These are phyloP conservation scores for Pseudocercospora eumusae DNA, from an alignment of 2,329 filamentous ascomycete species.

Conservation along the genomic window DNA sequence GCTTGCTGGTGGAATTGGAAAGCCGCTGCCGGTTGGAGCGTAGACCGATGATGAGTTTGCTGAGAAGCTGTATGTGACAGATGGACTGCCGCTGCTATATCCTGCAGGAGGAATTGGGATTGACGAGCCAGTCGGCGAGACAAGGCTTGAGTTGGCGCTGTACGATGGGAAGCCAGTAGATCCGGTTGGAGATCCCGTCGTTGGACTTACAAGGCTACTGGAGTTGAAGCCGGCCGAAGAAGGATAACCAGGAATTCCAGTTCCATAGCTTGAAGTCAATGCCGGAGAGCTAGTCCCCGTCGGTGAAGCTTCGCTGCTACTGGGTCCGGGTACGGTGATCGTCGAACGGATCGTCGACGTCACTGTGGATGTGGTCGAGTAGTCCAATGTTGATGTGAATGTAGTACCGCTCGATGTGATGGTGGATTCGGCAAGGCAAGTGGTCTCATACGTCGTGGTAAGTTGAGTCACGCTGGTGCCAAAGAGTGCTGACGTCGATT, in stretches of 20 bases:
- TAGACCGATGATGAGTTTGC: slow-evolving; percentile 11
- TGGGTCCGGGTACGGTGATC: slow-evolving; percentile 14
- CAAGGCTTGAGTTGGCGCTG: slow-evolving; percentile 1
- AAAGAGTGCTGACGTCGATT: slow-evolving; percentile 13
- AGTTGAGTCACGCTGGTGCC: slow-evolving; percentile 19
- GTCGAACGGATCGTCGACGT: slow-evolving; percentile 24
- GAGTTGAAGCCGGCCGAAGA: slow-evolving; percentile 3
- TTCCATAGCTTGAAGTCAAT: too few species aligned
- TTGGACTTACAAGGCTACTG: slow-evolving; percentile 15
- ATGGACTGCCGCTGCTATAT: background rate
- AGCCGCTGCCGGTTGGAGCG: slow-evolving; percentile 14
- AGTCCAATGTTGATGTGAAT: slow-evolving; percentile 24
- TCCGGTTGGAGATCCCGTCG: slow-evolving; percentile 4
- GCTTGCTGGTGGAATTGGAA: slow-evolving; percentile 15
- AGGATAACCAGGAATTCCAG: background rate
- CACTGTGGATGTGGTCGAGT: slow-evolving; percentile 23
- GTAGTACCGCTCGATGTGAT: slow-evolving; percentile 25
- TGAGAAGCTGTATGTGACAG: slow-evolving; percentile 15
- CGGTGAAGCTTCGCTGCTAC: slow-evolving; percentile 21
- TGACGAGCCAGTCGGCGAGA: slow-evolving; percentile 13
- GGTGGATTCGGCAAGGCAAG: slow-evolving; percentile 20
- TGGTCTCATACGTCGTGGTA: slow-evolving; percentile 24
- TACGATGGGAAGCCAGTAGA: background rate
- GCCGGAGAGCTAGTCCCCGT: slow-evolving; percentile 10
- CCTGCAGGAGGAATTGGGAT: slow-evolving; percentile 5